Percentiles rank a stretch among this genome's conserved stretches.
Evolutionary conservation across 2,329 filamentous ascomycete genomes (phyloP).

Genomic region (Paraphaeosphaeria sporulosa): DNA sequence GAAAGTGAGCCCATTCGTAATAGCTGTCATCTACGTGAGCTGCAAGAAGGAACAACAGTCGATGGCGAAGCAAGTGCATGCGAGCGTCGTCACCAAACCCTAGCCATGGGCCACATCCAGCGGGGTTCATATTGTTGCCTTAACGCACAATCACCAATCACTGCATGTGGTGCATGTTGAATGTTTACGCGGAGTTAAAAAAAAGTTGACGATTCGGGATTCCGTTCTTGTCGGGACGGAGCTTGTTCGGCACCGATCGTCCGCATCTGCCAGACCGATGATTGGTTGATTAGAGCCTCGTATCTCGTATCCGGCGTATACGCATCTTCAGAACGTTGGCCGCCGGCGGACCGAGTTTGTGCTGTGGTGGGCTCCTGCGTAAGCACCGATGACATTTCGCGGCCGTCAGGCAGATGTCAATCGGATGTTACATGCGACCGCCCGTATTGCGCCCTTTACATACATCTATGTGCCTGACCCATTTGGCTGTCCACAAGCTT

Average conservation of each 20-base stretch:
- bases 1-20: too few species aligned
- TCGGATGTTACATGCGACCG: background rate
- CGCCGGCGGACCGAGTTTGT: background rate
- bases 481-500: too few species aligned
- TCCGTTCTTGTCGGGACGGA: too few species aligned
- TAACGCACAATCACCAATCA: too few species aligned
- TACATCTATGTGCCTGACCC: background rate
- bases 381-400: background rate
- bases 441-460: background rate
- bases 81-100: background rate
- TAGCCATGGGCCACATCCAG: background rate
- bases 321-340: background rate
- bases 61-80: too few species aligned
- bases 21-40: too few species aligned
- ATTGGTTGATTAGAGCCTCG: background rate
- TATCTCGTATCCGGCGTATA: background rate
- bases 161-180: too few species aligned
- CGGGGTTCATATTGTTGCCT: background rate
- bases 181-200: too few species aligned
- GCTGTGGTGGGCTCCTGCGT: background rate
- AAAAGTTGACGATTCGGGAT: background rate
- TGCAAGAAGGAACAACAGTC: too few species aligned
- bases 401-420: background rate
- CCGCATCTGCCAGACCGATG: too few species aligned
- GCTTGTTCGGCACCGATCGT: background rate